phyloP scores from a whole-genome alignment of 2,329 filamentous ascomycete species.

The Byssochlamys sp. region DNA sequence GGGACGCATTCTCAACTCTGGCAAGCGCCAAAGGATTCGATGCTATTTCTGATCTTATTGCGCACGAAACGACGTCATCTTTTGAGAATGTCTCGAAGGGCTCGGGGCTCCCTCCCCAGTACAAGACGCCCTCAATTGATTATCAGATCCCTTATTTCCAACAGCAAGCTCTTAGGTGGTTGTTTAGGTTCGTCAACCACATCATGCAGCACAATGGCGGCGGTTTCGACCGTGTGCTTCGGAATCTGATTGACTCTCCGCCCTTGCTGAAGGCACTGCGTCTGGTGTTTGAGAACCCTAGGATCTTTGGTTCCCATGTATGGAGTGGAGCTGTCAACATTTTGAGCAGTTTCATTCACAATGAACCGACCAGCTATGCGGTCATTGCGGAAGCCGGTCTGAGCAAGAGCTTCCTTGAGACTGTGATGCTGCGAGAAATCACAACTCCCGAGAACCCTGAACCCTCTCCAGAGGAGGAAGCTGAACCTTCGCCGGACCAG shows the following conservation, averaged over 20 bases:
- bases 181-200: conserved; percentile 93
- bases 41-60: conserved; percentile 76
- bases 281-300: conserved; percentile 69
- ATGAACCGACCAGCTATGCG: conserved; percentile 93
- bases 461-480: conserved; percentile 23
- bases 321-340: conserved; percentile 93
- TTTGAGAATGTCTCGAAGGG: conserved; percentile 57
- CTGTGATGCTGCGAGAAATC: conserved; percentile 51
- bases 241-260: conserved; percentile 89
- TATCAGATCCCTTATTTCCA: conserved; percentile 89
- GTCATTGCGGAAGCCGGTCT: conserved; percentile 90
- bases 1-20: conserved; percentile 73
- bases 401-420: conserved; percentile 73
- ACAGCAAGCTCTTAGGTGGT: conserved; percentile 83
- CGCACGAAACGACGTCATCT: conserved; percentile 65
- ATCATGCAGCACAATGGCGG: conserved; percentile 76
- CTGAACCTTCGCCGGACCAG: conserved; percentile 26
- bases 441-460: conserved; percentile 25
- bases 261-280: conserved; percentile 70
- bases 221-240: conserved; percentile 78
- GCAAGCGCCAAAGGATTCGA: conserved; percentile 77
- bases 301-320: conserved; percentile 77
- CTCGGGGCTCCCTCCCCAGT: conserved; percentile 61
- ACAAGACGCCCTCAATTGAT: conserved; percentile 74
- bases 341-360: conserved; percentile 92